Conservation (phyloP, 2,329 filamentous ascomycete species). For the Fusarium globosum region DNA sequence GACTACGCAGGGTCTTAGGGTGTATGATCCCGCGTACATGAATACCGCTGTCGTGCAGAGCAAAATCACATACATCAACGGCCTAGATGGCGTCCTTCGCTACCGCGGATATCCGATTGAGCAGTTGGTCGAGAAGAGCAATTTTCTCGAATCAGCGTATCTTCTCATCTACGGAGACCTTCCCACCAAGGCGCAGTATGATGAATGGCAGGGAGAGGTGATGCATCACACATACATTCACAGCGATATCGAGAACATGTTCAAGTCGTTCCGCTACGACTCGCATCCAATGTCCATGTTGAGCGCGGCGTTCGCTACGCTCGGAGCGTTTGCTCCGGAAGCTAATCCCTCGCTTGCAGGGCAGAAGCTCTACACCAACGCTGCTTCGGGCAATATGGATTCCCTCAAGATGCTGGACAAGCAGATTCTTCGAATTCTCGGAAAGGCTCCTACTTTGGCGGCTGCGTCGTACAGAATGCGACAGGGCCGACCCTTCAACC, state of each 20-base stretch:
- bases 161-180: constrained; percentile 64
- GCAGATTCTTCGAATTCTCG: constrained; percentile 63
- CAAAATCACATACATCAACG: constrained; percentile 65
- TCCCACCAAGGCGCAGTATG: constrained; percentile 55
- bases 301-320: constrained; percentile 60
- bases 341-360: constrained; percentile 62
- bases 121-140: constrained; percentile 60
- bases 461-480: constrained; percentile 65
- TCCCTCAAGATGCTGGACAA: constrained; percentile 60
- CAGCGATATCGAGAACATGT: constrained; percentile 61
- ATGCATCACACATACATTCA: constrained; percentile 64
- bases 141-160: constrained; percentile 62
- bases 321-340: constrained; percentile 62
- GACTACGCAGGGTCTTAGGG: constrained; percentile 60
- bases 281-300: constrained; percentile 65
- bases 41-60: constrained; percentile 63
- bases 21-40: constrained; percentile 64
- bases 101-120: constrained; percentile 65
- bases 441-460: constrained; percentile 62
- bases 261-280: constrained; percentile 63
- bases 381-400: constrained; percentile 54
- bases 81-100: constrained; percentile 61
- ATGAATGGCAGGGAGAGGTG: constrained; percentile 58
- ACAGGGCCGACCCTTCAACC: constrained; percentile 62
- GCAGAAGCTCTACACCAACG: constrained; percentile 61